phyloP scores from a whole-genome alignment of 2,329 filamentous ascomycete species.

The Geoglossum cookeanum region DNA sequence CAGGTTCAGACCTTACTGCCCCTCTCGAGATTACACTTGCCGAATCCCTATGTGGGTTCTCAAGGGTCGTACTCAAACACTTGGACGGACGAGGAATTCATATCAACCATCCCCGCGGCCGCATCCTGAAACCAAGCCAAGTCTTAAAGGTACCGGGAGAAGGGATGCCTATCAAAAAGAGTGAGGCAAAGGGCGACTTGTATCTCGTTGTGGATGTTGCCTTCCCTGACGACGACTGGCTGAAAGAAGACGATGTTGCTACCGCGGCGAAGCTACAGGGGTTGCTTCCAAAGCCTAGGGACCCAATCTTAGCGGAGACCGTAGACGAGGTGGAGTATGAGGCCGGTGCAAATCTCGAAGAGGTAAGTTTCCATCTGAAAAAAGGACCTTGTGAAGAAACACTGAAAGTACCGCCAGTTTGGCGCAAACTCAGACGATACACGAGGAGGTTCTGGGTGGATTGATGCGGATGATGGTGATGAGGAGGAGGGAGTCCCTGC shows the following conservation, averaged over 20 bases:
- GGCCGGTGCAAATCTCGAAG: constrained; percentile 62
- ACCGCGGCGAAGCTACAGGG: constrained; percentile 52
- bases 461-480: constrained; percentile 29
- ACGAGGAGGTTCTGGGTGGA: constrained; percentile 25
- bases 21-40: constrained; percentile 62
- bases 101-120: constrained; percentile 59
- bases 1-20: constrained; percentile 67
- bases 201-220: constrained; percentile 72
- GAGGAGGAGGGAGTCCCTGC: constrained; percentile 21
- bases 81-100: constrained; percentile 83
- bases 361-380: constrained; percentile 29
- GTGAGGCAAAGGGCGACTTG: constrained; percentile 66
- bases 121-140: constrained; percentile 66
- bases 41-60: constrained; percentile 78
- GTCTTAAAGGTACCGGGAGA: constrained; percentile 72
- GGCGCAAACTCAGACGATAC: constrained; percentile 22
- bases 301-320: constrained; percentile 48
- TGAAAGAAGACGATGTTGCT: constrained; percentile 41
- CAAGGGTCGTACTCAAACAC: constrained; percentile 75
- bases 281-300: constrained; percentile 48
- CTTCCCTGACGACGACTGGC: constrained; percentile 78
- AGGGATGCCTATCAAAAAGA: constrained; percentile 85
- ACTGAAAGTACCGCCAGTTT: constrained; percentile 14
- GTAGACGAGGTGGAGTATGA: constrained; percentile 81
- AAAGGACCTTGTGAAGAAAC: background rate